A percentile compares a stretch with the other conserved stretches of the same genome.
Evolutionary conservation across 139 green algal genomes (phyloP).

Genomic region (Monoraphidium neglectum): DNA sequence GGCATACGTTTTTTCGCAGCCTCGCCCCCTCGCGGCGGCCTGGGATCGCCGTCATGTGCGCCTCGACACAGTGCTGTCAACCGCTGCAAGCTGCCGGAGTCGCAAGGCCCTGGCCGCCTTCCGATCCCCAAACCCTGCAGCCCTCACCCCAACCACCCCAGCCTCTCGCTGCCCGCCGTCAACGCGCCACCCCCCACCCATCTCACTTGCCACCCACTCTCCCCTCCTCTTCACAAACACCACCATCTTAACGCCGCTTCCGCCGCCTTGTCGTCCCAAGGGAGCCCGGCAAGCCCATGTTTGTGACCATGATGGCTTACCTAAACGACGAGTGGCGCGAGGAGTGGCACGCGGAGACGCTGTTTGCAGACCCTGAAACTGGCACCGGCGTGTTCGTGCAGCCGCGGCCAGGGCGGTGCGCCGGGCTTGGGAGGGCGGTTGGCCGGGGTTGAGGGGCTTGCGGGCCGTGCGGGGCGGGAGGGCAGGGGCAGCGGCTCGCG

Average conservation of each 20-base stretch:
- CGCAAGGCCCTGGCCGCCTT: too few species aligned
- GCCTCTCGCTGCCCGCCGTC: too few species aligned
- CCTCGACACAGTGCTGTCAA: too few species aligned
- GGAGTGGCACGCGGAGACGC: constrained; percentile 70
- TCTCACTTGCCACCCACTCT: too few species aligned
- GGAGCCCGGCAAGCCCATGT: constrained; percentile 70
- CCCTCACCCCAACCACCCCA: too few species aligned
- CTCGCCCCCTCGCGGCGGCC: too few species aligned
- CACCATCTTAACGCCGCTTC: not conserved
- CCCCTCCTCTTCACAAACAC: too few species aligned
- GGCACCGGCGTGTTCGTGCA: constrained; percentile 1
- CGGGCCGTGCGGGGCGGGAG: not conserved
- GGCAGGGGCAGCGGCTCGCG: not conserved
- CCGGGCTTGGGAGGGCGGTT: not conserved
- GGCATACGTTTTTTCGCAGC: too few species aligned
- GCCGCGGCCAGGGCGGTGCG: not conserved
- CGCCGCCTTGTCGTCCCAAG: not conserved
- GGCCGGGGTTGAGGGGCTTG: not conserved
- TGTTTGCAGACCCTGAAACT: constrained; percentile 29
- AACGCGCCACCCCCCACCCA: too few species aligned
- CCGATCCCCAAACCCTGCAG: too few species aligned
- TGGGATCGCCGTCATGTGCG: too few species aligned
- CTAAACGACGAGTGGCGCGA: constrained; percentile 70
- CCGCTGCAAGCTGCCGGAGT: too few species aligned
- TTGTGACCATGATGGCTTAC: constrained; percentile 81